phyloP scores from a whole-genome alignment of 805 yeast genomes.

The Candida ascalaphidarum region DNA sequence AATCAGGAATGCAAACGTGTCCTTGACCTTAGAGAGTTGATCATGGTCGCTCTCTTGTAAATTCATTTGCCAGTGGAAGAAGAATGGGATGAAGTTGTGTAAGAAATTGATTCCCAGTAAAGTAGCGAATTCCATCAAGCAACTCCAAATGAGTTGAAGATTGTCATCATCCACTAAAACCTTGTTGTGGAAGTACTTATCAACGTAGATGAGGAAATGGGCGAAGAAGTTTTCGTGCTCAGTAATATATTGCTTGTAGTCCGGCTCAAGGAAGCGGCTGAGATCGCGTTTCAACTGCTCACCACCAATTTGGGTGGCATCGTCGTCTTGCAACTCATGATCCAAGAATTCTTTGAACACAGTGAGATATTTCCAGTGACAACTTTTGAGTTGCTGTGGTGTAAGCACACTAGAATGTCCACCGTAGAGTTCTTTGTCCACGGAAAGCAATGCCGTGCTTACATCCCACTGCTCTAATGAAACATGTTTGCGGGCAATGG shows the following conservation, averaged over 20 bases:
- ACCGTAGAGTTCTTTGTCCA: conserved; percentile 9
- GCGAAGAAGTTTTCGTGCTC: conserved; percentile 32
- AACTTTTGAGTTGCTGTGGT: conserved; percentile 14
- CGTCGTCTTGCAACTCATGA: conserved; percentile 10
- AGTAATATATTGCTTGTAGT: conserved; percentile 33
- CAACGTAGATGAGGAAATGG: conserved; percentile 28
- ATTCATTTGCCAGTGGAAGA: conserved; percentile 34
- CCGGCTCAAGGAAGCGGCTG: conserved; percentile 23
- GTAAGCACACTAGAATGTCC: conserved; percentile 1
- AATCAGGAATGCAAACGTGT: conserved; percentile 24
- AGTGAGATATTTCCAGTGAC: conserved; percentile 32
- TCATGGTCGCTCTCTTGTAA: conserved; percentile 2
- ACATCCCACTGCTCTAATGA: conserved; percentile 36
- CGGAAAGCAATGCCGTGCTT: conserved; percentile 23
- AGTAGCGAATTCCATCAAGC: background rate
- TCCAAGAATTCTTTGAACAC: conserved; percentile 28
- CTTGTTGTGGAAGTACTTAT: conserved; percentile 19
- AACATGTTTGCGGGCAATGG: conserved; percentile 35
- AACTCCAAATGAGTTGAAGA: too few relatives aligned
- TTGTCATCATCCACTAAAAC: conserved; percentile 13
- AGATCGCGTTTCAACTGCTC: conserved; percentile 8
- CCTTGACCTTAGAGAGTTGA: conserved; percentile 12
- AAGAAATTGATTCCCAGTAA: conserved; percentile 41
- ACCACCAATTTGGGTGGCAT: conserved; percentile 1
- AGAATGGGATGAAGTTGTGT: conserved; percentile 36